phyloP scores from a whole-genome alignment of 108 stramenopile genomes.

The Chaetoceros tenuissimus region DNA sequence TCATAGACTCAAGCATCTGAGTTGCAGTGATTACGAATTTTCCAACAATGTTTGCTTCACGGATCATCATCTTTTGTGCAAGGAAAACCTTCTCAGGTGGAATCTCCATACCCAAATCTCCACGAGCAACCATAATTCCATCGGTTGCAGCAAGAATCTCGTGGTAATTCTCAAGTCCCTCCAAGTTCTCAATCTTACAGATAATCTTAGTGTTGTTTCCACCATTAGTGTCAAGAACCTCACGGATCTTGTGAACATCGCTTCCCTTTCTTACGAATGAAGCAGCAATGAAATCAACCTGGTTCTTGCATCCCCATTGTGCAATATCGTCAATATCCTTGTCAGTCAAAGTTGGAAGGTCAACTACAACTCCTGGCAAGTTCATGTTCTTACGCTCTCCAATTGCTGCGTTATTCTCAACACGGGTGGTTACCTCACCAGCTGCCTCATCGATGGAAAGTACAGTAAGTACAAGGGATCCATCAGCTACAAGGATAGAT shows the following conservation, averaged over 20 bases:
- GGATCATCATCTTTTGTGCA: slow-evolving; percentile 86
- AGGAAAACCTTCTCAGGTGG: slow-evolving; percentile 90
- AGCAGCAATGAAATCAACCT: slow-evolving; percentile 96
- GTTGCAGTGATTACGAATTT: slow-evolving; percentile 96
- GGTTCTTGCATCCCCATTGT: slow-evolving; percentile 74
- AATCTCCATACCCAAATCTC: slow-evolving; percentile 96
- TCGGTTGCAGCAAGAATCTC: slow-evolving; percentile 88
- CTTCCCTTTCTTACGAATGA: slow-evolving; percentile 88
- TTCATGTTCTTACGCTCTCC: slow-evolving; percentile 99
- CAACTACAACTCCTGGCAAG: slow-evolving; percentile 82
- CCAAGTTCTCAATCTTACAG: slow-evolving; percentile 97
- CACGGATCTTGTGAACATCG: slow-evolving; percentile 81
- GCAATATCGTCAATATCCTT: slow-evolving; percentile 89
- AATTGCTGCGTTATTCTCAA: slow-evolving; percentile 79
- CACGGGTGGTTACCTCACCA: slow-evolving; percentile 60
- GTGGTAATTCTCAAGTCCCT: slow-evolving; percentile 89
- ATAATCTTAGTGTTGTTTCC: slow-evolving; percentile 90
- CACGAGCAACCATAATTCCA: slow-evolving; percentile 96
- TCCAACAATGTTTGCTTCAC: slow-evolving; percentile 86
- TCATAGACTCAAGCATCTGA: slow-evolving; percentile 97
- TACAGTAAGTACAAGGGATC: slow-evolving; percentile 86
- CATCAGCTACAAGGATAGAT: slow-evolving; percentile 94
- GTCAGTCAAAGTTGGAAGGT: slow-evolving; percentile 81
- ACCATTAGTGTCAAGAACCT: slow-evolving; percentile 78
- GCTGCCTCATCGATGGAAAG: slow-evolving; percentile 46